Percentiles rank a stretch among this genome's conserved stretches.
Conservation (phyloP, 805 yeast species). For the Kockiozyma suomiensis region DNA sequence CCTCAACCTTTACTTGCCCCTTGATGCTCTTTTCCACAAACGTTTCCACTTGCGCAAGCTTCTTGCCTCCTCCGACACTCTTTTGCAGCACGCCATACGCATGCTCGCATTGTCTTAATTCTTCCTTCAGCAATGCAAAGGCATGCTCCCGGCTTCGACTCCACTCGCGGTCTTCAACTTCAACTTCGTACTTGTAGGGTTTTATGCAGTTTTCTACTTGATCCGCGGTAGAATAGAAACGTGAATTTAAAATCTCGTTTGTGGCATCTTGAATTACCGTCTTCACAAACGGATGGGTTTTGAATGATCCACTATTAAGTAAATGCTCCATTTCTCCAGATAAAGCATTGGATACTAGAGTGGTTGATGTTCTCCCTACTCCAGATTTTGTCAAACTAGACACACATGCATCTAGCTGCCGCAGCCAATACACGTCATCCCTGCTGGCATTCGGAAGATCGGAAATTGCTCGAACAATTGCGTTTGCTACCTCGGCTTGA, state of each 20-base stretch:
- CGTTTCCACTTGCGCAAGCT: conserved; percentile 78
- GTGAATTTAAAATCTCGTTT: conserved; percentile 68
- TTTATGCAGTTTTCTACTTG: conserved; percentile 98
- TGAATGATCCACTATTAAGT: conserved; percentile 71
- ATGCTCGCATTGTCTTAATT: conserved; percentile 75
- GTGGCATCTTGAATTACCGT: conserved; percentile 85
- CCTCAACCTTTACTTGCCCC: conserved; percentile 36
- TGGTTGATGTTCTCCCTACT: conserved; percentile 86
- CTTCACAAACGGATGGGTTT: conserved; percentile 84
- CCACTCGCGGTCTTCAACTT: conserved; percentile 96
- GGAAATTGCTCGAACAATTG: conserved; percentile 53
- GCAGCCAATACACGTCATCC: conserved; percentile 83
- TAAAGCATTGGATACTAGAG: conserved; percentile 77
- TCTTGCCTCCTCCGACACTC: conserved; percentile 74
- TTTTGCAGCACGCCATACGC: conserved; percentile 61
- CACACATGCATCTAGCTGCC: conserved; percentile 80
- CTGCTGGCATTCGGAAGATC: conserved; percentile 60
- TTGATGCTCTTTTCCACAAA: conserved; percentile 48
- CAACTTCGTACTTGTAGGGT: conserved; percentile 96
- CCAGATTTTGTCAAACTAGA: conserved; percentile 89
- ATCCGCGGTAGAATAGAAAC: conserved; percentile 91
- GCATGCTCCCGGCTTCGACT: conserved; percentile 76
- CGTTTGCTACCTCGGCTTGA: conserved; percentile 8
- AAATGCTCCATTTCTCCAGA: conserved; percentile 75
- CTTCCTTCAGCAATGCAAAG: conserved; percentile 73